phyloP scores from a whole-genome alignment of 805 yeast species.

The Candida vartiovaarae region DNA sequence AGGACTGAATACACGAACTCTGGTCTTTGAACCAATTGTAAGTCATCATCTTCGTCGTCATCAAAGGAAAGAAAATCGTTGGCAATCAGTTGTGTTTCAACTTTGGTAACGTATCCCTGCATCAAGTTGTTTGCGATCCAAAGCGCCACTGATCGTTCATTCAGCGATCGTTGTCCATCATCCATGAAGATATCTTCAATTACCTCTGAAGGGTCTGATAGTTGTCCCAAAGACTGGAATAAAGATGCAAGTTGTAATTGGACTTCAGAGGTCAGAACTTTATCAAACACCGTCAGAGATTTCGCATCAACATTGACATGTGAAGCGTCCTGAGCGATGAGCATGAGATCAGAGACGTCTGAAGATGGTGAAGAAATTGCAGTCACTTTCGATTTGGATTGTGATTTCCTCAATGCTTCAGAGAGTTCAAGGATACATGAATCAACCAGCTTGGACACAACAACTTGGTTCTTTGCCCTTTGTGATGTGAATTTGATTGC shows the following conservation, averaged over 20 bases:
- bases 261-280: conserved; percentile 16
- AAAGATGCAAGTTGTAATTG: conserved; percentile 15
- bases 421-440: conserved; percentile 17
- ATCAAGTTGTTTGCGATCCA: conserved; percentile 34
- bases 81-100: conserved; percentile 8
- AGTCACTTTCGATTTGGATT: conserved; percentile 7
- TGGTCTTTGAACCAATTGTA: conserved; percentile 13
- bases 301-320: not conserved
- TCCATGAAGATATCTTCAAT: conserved; percentile 19
- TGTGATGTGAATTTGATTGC: conserved; percentile 15
- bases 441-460: conserved; percentile 12
- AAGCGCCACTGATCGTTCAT: conserved; percentile 24
- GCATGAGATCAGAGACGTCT: conserved; percentile 13
- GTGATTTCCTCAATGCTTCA: conserved; percentile 11
- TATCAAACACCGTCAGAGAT: conserved; percentile 17
- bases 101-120: conserved; percentile 16
- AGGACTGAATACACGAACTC: conserved; percentile 27
- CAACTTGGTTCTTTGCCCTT: conserved; percentile 5
- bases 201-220: conserved; percentile 9
- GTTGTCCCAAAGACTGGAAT: conserved; percentile 18
- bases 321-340: conserved; percentile 14
- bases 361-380: not conserved
- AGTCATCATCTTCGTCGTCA: conserved; percentile 17
- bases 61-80: conserved; percentile 27
- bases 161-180: conserved; percentile 5